Base-by-base conservation (phyloP, 2,329 filamentous ascomycete genomes). In the Aspergillus pseudoviridinutans region DNA sequence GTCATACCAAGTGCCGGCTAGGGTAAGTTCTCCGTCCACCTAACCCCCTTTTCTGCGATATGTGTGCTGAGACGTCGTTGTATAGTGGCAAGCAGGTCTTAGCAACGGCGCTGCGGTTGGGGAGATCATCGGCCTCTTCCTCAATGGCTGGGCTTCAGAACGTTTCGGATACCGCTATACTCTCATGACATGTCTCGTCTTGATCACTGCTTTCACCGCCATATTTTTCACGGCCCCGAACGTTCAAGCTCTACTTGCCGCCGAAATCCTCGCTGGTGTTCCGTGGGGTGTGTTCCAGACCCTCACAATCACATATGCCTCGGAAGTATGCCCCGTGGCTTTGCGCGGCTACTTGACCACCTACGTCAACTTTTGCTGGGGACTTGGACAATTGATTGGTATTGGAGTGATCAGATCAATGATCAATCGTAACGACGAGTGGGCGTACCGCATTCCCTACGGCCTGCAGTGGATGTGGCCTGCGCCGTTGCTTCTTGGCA, bases 401-500 rank as follows among this genome's bases (percentile, higher is more conserved):
- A 74, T 80, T 50, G 80, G 79, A 12, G 79, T 82, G 20, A 79
- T 82, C 62, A 78, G 76, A 64, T 69, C 74, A 17, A 79, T 81
- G 77, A 62, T 82, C 20, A 64, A 67, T 24, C 71, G 79, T 27
- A 54, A 68, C 1, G 80, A 80, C 55, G 66, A 82, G 61, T 82
- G 80, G 80, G 74, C 79, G 3, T 82, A 81, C 65, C 72, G 78
- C 1, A 81, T 82, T 56, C 80, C 80, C 0, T 82, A 80, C 59
- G 76, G 74, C 4, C 61, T 82, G 25, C 80, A 82, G 62, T 80
- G 80, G 80, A 80, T 81, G 75, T 82, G 79, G 79, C 80, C 80
- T 1, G 61, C 80, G 41, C 80, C 80, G 2, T 71, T 82, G 4
- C 70, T 79, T 41, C 67, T 81, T 55, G 79, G 75, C 3, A 76